phyloP scores from a whole-genome alignment of 1,284 basidiomycete genomes.

The Salmacisia buchloeana region DNA sequence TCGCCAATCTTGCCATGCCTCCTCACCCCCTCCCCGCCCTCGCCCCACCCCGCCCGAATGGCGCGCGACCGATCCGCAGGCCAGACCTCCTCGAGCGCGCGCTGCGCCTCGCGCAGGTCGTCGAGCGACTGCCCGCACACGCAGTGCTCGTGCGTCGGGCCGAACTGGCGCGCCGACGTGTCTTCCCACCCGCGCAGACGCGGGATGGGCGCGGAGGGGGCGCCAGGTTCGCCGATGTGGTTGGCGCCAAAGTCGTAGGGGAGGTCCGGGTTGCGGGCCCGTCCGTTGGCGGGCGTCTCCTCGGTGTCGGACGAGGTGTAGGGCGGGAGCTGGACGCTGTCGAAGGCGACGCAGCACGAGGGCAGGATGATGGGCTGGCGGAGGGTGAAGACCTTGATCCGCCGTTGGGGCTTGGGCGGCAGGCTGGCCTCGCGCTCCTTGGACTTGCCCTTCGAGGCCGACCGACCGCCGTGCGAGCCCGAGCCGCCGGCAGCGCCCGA shows the following conservation, averaged over 20 bases:
- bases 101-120: constrained; percentile 38
- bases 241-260: constrained; percentile 29
- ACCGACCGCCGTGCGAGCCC: background rate
- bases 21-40: constrained; percentile 14
- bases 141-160: constrained; percentile 41
- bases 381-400: constrained; percentile 47
- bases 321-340: constrained; percentile 44
- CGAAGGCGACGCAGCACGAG: constrained; percentile 48
- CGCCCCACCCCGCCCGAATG: constrained; percentile 11
- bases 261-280: background rate
- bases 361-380: constrained; percentile 44
- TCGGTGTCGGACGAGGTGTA: constrained; percentile 32
- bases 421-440: constrained; percentile 9
- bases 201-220: constrained; percentile 14
- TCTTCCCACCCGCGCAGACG: constrained; percentile 12
- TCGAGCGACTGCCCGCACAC: constrained; percentile 48
- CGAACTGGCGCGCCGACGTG: constrained; percentile 28
- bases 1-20: constrained; percentile 46
- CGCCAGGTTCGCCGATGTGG: constrained; percentile 11
- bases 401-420: constrained; percentile 15
- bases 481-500: background rate
- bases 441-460: constrained; percentile 1
- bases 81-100: constrained; percentile 35
- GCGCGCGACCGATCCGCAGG: constrained; percentile 27
- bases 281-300: constrained; percentile 21